Percentiles rank a stretch among this genome's conserved stretches.
Evolutionary conservation across 2,329 filamentous ascomycete species (phyloP).

Genomic region (Trichoderma asperellum): DNA sequence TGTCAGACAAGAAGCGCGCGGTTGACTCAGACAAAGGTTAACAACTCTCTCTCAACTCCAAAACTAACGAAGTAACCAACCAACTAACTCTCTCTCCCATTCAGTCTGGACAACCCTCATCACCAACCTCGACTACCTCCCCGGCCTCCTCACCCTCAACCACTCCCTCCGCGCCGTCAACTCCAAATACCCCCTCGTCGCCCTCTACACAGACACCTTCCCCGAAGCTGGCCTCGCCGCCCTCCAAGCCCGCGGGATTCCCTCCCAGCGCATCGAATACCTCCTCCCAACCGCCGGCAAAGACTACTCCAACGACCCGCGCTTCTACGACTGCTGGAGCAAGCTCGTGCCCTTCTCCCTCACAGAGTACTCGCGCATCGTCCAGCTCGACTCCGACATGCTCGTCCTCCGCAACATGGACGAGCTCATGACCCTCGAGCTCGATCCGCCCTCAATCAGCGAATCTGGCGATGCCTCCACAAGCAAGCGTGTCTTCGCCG

Average conservation of each 20-base stretch:
- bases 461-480: constrained; percentile 31
- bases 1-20: constrained; percentile 38
- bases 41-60: neutral
- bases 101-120: constrained; percentile 86
- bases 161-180: constrained; percentile 69
- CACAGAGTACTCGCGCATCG: constrained; percentile 75
- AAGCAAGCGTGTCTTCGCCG: constrained; percentile 73
- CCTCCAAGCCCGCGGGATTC: constrained; percentile 70
- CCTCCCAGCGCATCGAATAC: constrained; percentile 70
- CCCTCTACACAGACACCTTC: constrained; percentile 80
- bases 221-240: constrained; percentile 69
- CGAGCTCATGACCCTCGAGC: constrained; percentile 81
- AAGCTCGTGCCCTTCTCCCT: constrained; percentile 82
- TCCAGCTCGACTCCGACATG: constrained; percentile 90
- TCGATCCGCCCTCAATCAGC: constrained; percentile 56
- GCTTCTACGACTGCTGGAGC: constrained; percentile 90
- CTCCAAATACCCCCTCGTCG: constrained; percentile 77
- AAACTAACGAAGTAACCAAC: neutral
- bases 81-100: constrained; percentile 28
- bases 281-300: constrained; percentile 68
- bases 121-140: constrained; percentile 80
- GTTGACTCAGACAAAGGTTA: constrained; percentile 48
- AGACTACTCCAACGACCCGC: constrained; percentile 75
- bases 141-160: constrained; percentile 80
- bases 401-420: constrained; percentile 84